phyloP scores from a whole-genome alignment of 208 protist genomes.

The Angomonas deanei region DNA sequence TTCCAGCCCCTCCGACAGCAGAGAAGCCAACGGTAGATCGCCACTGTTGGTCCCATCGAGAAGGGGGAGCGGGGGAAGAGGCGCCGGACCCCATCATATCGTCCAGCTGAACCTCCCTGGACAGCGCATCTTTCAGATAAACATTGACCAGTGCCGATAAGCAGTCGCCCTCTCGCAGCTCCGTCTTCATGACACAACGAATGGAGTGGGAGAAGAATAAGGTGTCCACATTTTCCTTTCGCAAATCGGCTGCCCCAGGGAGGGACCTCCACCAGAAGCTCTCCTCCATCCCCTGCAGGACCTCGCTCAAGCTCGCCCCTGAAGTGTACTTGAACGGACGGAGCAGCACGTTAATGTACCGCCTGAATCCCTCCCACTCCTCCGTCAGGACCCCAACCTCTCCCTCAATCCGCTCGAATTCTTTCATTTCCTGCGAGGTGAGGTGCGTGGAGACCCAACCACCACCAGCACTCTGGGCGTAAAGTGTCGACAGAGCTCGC shows the following conservation, averaged over 20 bases:
- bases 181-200: not conserved
- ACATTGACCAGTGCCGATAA: not conserved
- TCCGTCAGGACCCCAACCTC: slow-evolving; percentile 28
- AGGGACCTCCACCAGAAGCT: not conserved
- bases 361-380: slow-evolving; percentile 54
- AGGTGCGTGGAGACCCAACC: slow-evolving; percentile 17
- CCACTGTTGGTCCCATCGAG: not conserved
- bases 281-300: not conserved
- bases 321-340: not conserved
- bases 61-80: not conserved
- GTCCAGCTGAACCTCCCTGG: not conserved
- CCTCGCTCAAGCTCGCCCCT: not conserved
- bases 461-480: not conserved
- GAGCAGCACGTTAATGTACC: slow-evolving; percentile 25
- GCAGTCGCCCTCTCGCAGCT: slow-evolving; percentile 6
- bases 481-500: slow-evolving; percentile 4
- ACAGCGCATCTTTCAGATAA: not conserved
- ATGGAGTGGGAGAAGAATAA: slow-evolving; percentile 1
- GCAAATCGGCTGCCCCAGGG: not conserved
- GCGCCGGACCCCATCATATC: not conserved
- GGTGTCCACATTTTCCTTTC: not conserved
- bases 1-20: not conserved
- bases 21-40: not conserved
- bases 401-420: slow-evolving; percentile 25
- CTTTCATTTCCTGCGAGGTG: slow-evolving; percentile 19